phyloP scores from a whole-genome alignment of 495 filamentous ascomycete genomes.

The Beverwykella pulmonaria region DNA sequence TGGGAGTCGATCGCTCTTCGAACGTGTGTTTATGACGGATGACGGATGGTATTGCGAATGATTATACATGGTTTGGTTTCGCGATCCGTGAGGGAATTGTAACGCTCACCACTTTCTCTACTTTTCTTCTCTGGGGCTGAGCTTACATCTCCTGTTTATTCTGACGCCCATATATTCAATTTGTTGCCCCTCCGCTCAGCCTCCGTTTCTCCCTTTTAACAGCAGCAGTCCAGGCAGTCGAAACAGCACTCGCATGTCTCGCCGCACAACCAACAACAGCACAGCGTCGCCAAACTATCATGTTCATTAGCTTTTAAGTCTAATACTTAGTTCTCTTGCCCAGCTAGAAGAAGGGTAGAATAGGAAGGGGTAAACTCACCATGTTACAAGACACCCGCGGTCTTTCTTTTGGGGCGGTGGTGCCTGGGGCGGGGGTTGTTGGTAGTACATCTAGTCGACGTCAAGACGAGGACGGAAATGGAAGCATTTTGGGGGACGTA shows the following conservation, averaged over 20 bases:
- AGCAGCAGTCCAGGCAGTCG: constrained; percentile 26
- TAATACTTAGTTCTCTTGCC: no score
- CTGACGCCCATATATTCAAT: no score
- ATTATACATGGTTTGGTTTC: no score
- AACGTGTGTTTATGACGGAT: no score
- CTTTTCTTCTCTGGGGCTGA: no score
- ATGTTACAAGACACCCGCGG: constrained; percentile 24
- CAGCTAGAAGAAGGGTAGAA: no score
- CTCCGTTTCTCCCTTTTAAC: neutral
- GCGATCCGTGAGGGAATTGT: no score
- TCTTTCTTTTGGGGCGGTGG: constrained; percentile 11
- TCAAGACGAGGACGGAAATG: neutral
- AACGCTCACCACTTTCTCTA: no score
- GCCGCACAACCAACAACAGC: constrained; percentile 30
- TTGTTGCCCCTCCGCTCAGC: no score
- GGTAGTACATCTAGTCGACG: constrained; percentile 28
- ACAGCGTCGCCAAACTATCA: constrained; percentile 26
- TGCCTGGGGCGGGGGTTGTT: neutral
- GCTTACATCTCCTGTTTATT: no score
- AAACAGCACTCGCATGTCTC: constrained; percentile 29
- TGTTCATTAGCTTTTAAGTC: neutral
- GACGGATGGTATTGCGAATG: no score
- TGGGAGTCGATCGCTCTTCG: no score
- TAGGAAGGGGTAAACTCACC: neutral
- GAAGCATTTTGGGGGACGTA: neutral